phyloP scores from a whole-genome alignment of 164 flowering plant genomes.

The Annona squamosa region DNA sequence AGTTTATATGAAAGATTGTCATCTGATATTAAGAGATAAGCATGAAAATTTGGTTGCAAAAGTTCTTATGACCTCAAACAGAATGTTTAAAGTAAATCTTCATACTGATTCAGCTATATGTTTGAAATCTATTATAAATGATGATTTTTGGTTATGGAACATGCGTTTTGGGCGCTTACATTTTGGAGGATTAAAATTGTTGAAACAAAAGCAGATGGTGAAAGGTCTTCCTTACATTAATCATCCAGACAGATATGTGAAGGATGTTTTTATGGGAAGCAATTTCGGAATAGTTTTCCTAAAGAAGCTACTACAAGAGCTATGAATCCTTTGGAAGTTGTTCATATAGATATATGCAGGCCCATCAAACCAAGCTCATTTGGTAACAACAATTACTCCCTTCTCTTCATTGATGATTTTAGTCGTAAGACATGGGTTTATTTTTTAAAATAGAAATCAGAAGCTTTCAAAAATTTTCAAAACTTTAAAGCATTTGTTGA shows the following conservation, averaged over 20 bases:
- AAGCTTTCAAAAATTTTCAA: neutral
- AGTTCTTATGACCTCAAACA: too few species aligned
- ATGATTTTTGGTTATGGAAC: too few species aligned
- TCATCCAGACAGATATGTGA: neutral
- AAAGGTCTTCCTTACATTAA: neutral
- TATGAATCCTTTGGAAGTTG: neutral
- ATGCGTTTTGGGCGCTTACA: too few species aligned
- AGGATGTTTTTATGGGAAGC: neutral
- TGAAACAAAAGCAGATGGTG: slow-evolving; percentile 2
- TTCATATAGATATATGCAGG: neutral
- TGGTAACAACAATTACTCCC: neutral
- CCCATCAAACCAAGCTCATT: neutral
- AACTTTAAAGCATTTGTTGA: neutral
- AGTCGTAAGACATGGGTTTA: neutral
- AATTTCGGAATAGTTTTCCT: neutral
- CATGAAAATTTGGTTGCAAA: too few species aligned
- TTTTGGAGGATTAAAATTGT: too few species aligned
- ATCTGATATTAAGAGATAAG: too few species aligned
- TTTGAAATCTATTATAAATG: too few species aligned
- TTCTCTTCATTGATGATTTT: slow-evolving; percentile 2
- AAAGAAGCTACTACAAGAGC: slow-evolving; percentile 4
- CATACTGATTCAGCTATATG: too few species aligned
- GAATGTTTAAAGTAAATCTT: too few species aligned
- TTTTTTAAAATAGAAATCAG: neutral
- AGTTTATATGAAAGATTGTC: too few species aligned